These are phyloP conservation scores for Eutypa lata DNA, from an alignment of 2,329 filamentous ascomycete genomes.

Conservation along the genomic window DNA sequence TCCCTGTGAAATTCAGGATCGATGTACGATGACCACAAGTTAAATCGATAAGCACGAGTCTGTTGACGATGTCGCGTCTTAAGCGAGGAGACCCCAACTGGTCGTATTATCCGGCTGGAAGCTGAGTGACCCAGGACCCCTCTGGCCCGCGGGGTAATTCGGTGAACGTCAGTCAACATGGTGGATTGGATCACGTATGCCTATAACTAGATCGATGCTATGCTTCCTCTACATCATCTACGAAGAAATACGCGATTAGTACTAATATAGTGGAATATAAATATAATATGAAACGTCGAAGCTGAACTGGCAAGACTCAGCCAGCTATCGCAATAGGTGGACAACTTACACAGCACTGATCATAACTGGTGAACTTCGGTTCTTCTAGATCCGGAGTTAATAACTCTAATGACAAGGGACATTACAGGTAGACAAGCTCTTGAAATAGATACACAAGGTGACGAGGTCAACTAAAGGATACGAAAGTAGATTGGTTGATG, in stretches of 20 bases:
- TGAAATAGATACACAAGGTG: background rate
- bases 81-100: constrained; percentile 14
- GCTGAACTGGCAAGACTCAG: background rate
- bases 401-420: no score
- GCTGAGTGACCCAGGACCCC: constrained; percentile 18
- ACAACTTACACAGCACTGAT: background rate
- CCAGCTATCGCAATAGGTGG: constrained; percentile 1
- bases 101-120: constrained; percentile 11
- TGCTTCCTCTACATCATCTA: constrained; percentile 6
- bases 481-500: background rate
- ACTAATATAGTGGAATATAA: no score
- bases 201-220: constrained; percentile 4
- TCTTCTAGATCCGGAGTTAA: no score
- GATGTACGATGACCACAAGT: constrained; percentile 41
- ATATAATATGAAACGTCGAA: no score
- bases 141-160: constrained; percentile 24
- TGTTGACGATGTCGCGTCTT: constrained; percentile 32
- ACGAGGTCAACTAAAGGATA: background rate
- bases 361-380: no score
- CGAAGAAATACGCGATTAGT: background rate
- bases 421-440: background rate
- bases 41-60: constrained; percentile 46
- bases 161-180: constrained; percentile 32
- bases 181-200: constrained; percentile 14
- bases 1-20: constrained; percentile 41